These are phyloP conservation scores for Stromatinia cepivora DNA, from an alignment of 2,329 filamentous ascomycete genomes.

Conservation along the genomic window DNA sequence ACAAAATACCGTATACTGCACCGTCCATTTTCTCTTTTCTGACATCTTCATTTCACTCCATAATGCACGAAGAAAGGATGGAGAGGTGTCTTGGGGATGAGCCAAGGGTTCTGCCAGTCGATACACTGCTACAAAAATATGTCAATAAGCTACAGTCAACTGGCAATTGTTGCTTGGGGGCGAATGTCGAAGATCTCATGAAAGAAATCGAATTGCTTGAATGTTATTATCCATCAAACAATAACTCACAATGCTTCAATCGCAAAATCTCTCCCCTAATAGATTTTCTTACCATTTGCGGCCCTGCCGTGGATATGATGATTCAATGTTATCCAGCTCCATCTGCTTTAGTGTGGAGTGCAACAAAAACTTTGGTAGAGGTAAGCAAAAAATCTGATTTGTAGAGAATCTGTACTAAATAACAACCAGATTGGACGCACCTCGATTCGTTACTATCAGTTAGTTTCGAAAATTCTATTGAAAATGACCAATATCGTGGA, in stretches of 20 bases:
- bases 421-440: conserved; percentile 15
- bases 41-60: background rate
- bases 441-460: conserved; percentile 5
- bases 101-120: conserved; percentile 7
- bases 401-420: background rate
- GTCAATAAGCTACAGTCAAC: conserved; percentile 10
- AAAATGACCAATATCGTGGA: conserved; percentile 13
- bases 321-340: conserved; percentile 18
- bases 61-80: conserved; percentile 14
- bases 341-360: conserved; percentile 18
- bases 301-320: conserved; percentile 17
- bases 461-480: conserved; percentile 11
- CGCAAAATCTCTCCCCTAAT: conserved; percentile 17
- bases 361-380: conserved; percentile 8
- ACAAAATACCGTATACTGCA: background rate
- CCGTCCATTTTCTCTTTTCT: background rate
- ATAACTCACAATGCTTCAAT: background rate
- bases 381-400: background rate
- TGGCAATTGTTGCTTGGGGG: background rate
- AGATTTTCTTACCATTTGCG: conserved; percentile 19
- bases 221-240: conserved; percentile 15
- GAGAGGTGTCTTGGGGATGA: conserved; percentile 8
- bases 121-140: conserved; percentile 13
- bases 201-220: conserved; percentile 18
- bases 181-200: conserved; percentile 20